phyloP scores from a whole-genome alignment of 805 yeast species.

The Vanderwaltozyma polyspora region DNA sequence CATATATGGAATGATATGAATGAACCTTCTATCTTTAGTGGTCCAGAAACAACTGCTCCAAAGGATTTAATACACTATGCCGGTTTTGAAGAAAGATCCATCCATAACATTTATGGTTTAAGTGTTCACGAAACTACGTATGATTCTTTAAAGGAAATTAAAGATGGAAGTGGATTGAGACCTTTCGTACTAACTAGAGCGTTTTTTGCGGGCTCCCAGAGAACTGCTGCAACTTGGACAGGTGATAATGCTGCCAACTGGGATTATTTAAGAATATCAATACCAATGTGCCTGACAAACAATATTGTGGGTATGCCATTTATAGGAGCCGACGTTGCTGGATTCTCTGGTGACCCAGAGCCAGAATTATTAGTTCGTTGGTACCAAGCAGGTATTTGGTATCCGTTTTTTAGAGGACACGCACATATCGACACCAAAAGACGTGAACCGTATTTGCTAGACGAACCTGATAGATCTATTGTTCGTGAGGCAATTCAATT shows the following conservation, averaged over 20 bases:
- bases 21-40: conserved; percentile 90
- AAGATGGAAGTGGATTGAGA: conserved; percentile 36
- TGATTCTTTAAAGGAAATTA: conserved; percentile 47
- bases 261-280: conserved; percentile 70
- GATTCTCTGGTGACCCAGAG: conserved; percentile 85
- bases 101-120: conserved; percentile 78
- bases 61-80: conserved; percentile 71
- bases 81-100: conserved; percentile 79
- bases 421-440: conserved; percentile 91
- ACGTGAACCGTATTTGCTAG: conserved; percentile 84
- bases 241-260: conserved; percentile 93
- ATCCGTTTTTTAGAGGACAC: conserved; percentile 93
- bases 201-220: conserved; percentile 83
- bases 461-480: conserved; percentile 56
- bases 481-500: conserved; percentile 62
- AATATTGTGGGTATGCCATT: conserved; percentile 83
- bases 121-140: conserved; percentile 74
- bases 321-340: conserved; percentile 95
- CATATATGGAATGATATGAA: conserved; percentile 97
- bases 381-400: conserved; percentile 94
- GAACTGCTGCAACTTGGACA: conserved; percentile 91
- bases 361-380: conserved; percentile 76
- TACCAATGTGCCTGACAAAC: conserved; percentile 79
- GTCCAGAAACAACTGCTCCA: conserved; percentile 88
- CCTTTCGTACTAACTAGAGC: conserved; percentile 86